Evolutionary conservation across 345 rosid species (phyloP).

Genomic region (Hibiscus trionum): DNA sequence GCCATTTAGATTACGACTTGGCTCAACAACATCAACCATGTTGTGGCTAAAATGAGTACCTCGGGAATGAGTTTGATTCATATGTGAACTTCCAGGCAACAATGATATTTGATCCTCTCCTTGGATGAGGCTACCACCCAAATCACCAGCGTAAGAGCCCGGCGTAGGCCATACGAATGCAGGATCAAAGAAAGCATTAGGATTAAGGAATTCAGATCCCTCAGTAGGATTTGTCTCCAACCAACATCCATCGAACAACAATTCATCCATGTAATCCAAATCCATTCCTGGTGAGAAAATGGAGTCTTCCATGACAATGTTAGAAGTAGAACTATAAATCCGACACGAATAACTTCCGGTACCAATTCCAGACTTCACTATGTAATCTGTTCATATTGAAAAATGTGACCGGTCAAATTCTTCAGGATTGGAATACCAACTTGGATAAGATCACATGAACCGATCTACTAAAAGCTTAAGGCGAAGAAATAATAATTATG

Average conservation of each 20-base stretch:
- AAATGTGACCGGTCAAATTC: conserved; percentile 4
- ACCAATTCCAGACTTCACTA: conserved; percentile 18
- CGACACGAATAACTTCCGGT: background rate
- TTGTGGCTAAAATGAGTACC: conserved; percentile 19
- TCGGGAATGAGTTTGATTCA: conserved; percentile 20
- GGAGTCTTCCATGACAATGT: conserved; percentile 48
- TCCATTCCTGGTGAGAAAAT: conserved; percentile 54
- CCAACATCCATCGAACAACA: conserved; percentile 89
- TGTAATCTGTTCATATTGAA: conserved; percentile 13
- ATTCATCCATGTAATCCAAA: conserved; percentile 60
- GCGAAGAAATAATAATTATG: background rate
- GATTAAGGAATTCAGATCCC: conserved; percentile 66
- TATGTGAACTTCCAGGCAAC: conserved; percentile 17
- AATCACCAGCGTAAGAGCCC: conserved; percentile 29
- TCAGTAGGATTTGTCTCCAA: conserved; percentile 47
- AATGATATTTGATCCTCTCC: conserved; percentile 28
- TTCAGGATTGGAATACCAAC: conserved; percentile 2
- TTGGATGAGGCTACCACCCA: conserved; percentile 18
- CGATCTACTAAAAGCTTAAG: background rate
- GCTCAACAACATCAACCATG: conserved; percentile 5
- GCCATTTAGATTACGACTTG: background rate
- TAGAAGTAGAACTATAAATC: background rate
- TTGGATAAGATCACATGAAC: conserved; percentile 4
- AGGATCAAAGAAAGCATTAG: conserved; percentile 33
- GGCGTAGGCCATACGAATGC: conserved; percentile 34